Conservation (phyloP, 306 rosid genomes). For the Gynostemma pentaphyllum region DNA sequence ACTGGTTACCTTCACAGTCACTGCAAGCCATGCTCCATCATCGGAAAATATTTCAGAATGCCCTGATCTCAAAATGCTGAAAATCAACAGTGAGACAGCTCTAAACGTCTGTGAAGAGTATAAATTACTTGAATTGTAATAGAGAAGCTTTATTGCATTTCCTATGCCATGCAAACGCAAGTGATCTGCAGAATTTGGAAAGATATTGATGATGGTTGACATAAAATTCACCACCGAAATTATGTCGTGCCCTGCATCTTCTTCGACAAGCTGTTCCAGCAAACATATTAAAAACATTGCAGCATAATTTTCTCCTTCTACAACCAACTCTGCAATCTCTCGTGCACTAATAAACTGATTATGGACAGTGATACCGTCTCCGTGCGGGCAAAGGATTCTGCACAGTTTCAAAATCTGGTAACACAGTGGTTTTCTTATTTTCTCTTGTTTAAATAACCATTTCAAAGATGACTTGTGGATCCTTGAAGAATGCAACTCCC, state of each 20-base stretch:
- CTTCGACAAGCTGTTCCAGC: slow-evolving; percentile 46
- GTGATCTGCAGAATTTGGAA: slow-evolving; percentile 53
- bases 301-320: slow-evolving; percentile 54
- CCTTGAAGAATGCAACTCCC: slow-evolving; percentile 66
- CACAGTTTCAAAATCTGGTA: slow-evolving; percentile 64
- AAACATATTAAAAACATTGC: slow-evolving; percentile 52
- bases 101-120: slow-evolving; percentile 29
- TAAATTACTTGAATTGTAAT: slow-evolving; percentile 20
- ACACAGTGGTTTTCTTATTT: slow-evolving; percentile 33
- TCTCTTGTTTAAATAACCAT: slow-evolving; percentile 92
- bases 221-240: slow-evolving; percentile 37
- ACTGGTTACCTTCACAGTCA: slow-evolving; percentile 49
- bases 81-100: slow-evolving; percentile 37
- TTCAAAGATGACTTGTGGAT: slow-evolving; percentile 59
- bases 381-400: slow-evolving; percentile 31
- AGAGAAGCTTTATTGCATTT: slow-evolving; percentile 33
- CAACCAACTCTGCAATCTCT: slow-evolving; percentile 60
- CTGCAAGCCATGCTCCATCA: slow-evolving; percentile 62
- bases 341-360: slow-evolving; percentile 26
- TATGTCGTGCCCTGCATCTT: slow-evolving; percentile 45
- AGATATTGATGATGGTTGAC: slow-evolving; percentile 28
- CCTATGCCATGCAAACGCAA: slow-evolving; percentile 50
- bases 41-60: slow-evolving; percentile 42
- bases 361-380: slow-evolving; percentile 17
- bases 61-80: slow-evolving; percentile 41